phyloP scores from a whole-genome alignment of 805 yeast species.

The Nematodospora valgi region DNA sequence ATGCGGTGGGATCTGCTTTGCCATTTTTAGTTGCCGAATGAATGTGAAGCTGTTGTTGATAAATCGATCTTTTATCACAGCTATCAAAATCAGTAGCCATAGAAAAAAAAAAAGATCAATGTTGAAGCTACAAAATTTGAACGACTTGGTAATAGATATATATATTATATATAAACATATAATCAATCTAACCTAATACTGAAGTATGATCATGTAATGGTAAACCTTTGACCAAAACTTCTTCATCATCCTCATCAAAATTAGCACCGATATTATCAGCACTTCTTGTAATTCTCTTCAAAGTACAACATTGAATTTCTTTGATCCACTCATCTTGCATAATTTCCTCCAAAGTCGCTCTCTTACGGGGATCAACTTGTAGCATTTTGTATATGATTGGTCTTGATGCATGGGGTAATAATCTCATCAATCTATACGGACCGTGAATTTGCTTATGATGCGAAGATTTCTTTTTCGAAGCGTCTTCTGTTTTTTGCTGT shows the following conservation, averaged over 20 bases:
- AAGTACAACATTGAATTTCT: conserved; percentile 60
- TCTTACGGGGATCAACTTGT: conserved; percentile 52
- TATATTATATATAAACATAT: too few species aligned
- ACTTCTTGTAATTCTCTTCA: conserved; percentile 20
- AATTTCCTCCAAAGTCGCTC: conserved; percentile 68
- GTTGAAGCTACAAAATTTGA: too few species aligned
- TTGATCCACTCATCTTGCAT: conserved; percentile 69
- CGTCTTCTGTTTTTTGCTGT: conserved; percentile 13
- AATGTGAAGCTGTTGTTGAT: too few species aligned
- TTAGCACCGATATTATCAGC: conserved; percentile 19
- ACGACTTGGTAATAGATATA: too few species aligned
- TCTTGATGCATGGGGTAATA: conserved; percentile 79
- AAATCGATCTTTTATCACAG: too few species aligned
- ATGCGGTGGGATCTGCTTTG: conserved; percentile 19
- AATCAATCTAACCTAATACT: too few species aligned
- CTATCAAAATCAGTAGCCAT: too few species aligned
- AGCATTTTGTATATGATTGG: conserved; percentile 70
- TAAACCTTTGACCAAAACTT: conserved; percentile 29
- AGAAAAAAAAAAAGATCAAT: too few species aligned
- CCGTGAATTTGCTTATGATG: conserved; percentile 66
- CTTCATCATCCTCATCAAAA: conserved; percentile 37
- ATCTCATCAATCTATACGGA: conserved; percentile 76
- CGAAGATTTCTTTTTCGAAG: conserved; percentile 29
- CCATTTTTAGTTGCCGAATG: too few species aligned
- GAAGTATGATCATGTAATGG: conserved; percentile 42